phyloP scores from a whole-genome alignment of 352 stramenopile species.

The Elongisporangium prolatum region DNA sequence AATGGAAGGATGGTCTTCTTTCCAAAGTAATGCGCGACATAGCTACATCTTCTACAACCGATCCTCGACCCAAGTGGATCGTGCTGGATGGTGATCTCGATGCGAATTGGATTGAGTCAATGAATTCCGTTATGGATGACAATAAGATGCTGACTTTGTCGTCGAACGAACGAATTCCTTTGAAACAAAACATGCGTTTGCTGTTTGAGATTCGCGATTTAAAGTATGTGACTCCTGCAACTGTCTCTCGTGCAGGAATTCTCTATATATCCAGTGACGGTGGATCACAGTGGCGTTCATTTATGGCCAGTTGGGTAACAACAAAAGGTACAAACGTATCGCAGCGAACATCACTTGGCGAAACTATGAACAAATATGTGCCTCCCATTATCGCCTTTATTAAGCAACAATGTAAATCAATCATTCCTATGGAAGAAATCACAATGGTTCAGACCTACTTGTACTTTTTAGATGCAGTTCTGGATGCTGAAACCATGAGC shows the following conservation, averaged over 20 bases:
- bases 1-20: slow-evolving; percentile 95
- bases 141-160: slow-evolving; percentile 88
- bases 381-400: slow-evolving; percentile 83
- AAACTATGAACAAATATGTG: slow-evolving; percentile 87
- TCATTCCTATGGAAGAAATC: slow-evolving; percentile 90
- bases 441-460: slow-evolving; percentile 89
- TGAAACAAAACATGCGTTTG: slow-evolving; percentile 93
- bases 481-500: slow-evolving; percentile 65
- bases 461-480: slow-evolving; percentile 87
- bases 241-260: slow-evolving; percentile 93
- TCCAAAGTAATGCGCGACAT: slow-evolving; percentile 94
- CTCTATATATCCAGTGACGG: slow-evolving; percentile 92
- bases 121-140: slow-evolving; percentile 90
- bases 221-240: slow-evolving; percentile 92
- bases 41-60: slow-evolving; percentile 49
- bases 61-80: slow-evolving; percentile 91
- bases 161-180: slow-evolving; percentile 94
- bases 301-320: slow-evolving; percentile 90
- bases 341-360: slow-evolving; percentile 46
- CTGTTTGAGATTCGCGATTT: slow-evolving; percentile 96
- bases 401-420: slow-evolving; percentile 78
- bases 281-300: slow-evolving; percentile 89
- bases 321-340: slow-evolving; percentile 53
- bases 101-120: slow-evolving; percentile 87
- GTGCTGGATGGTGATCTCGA: slow-evolving; percentile 91